phyloP scores from a whole-genome alignment of 257 asterid genomes.

The Phtheirospermum japonicum region DNA sequence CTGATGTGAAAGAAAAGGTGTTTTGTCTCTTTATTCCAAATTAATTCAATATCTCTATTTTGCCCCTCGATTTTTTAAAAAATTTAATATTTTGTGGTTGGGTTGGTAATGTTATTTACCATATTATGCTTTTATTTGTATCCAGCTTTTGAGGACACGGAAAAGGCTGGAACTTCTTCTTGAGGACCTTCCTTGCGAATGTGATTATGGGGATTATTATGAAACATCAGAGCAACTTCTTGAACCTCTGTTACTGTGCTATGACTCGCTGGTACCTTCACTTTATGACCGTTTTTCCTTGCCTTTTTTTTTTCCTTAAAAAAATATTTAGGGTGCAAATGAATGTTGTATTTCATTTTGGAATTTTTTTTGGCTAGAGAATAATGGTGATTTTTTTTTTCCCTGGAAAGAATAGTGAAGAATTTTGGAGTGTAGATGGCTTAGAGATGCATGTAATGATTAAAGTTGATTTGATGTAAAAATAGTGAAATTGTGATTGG shows the following conservation, averaged over 20 bases:
- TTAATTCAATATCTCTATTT: not conserved
- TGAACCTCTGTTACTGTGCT: slow-evolving; percentile 83
- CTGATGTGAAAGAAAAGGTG: slow-evolving; percentile 88
- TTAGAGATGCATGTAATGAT: too few species aligned
- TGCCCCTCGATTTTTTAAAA: too few species aligned
- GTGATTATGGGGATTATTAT: slow-evolving; percentile 69
- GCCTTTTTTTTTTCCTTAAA: too few species aligned
- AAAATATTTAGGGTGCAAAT: not conserved
- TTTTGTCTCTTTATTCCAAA: slow-evolving; percentile 3
- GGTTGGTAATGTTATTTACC: too few species aligned
- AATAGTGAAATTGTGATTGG: too few species aligned
- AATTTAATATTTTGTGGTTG: too few species aligned
- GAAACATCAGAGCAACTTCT: slow-evolving; percentile 88
- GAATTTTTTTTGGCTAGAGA: too few species aligned
- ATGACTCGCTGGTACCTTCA: slow-evolving; percentile 73
- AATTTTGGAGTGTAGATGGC: too few species aligned
- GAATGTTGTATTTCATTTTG: too few species aligned
- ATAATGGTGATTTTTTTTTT: too few species aligned
- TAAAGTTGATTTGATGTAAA: too few species aligned
- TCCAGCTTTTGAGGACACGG: slow-evolving; percentile 80
- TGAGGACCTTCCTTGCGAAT: slow-evolving; percentile 92
- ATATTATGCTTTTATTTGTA: not conserved
- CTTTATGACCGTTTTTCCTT: not conserved
- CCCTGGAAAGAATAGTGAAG: too few species aligned
- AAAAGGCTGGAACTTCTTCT: slow-evolving; percentile 87